Conservation (phyloP, 2,329 filamentous ascomycete genomes). For the Aspergillus arachidicola region DNA sequence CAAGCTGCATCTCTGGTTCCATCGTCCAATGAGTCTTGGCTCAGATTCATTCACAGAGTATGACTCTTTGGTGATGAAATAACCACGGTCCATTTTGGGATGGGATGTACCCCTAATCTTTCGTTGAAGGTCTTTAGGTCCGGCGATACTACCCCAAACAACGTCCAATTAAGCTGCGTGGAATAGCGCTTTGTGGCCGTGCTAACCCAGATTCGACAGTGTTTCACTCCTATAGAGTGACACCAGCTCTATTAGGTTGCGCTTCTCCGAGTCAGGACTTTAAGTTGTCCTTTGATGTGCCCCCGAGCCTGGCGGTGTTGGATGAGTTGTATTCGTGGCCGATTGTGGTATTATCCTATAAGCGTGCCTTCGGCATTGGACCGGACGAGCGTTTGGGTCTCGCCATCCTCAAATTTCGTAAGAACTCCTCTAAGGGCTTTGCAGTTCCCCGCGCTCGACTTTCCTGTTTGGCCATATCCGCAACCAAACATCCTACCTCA, state of each 20-base stretch:
- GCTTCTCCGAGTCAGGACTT: not conserved
- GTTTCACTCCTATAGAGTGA: not conserved
- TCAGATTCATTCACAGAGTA: not conserved
- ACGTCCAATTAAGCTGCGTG: not conserved
- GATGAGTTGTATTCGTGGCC: not conserved
- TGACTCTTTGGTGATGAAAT: not conserved
- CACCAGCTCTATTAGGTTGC: not conserved
- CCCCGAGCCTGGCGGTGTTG: not conserved
- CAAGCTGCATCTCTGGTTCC: not conserved
- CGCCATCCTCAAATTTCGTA: not conserved
- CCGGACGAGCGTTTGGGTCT: not conserved
- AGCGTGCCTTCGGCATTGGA: not conserved
- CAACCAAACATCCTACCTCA: not conserved
- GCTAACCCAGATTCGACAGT: not conserved
- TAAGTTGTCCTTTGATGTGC: not conserved
- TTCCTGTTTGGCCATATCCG: not conserved
- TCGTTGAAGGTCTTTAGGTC: not conserved
- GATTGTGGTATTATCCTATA: not conserved
- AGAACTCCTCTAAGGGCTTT: not conserved
- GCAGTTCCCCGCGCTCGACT: not conserved
- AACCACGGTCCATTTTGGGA: not conserved
- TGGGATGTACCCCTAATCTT: not conserved
- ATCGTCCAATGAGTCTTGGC: not conserved
- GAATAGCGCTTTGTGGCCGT: not conserved
- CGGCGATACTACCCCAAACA: not conserved